Base-by-base conservation (phyloP, 768 basidiomycete genomes). In the Suillus brevipes region DNA sequence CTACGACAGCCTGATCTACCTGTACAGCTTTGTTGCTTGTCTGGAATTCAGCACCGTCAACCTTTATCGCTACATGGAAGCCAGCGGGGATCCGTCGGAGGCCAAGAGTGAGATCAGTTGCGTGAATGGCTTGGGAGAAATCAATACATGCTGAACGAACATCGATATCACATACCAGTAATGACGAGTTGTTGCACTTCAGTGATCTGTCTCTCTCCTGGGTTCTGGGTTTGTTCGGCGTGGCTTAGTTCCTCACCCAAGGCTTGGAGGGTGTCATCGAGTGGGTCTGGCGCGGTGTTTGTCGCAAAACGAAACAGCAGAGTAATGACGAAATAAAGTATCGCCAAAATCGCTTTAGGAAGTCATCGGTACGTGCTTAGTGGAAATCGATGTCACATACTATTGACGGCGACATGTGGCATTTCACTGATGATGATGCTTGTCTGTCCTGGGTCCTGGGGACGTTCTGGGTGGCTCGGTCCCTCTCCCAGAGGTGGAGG, bases 31-130 rank as follows among this genome's bases (percentile, higher is more conserved):
- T 64, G 34, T 23, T 64, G 20, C 1, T 7, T 5, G 63, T 64
- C 40, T 58, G 57, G 8, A 13, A 47, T 45, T 38, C 20, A 16
- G 23, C 3, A 7, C 23, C 14, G 0, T 43, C 57, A 4, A 37
- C 3, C 20, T 18, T 12, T n/a, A 64, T 7, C 2, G 2, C 20
- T 20, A 68, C 57, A 43, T 62, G 67, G 25, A 70, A 64, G 9
- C 69, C 69, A 5, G 61, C 36, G 2, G 68, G 69, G 12, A 65
- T 53, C 4, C 58, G 49, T 2, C 18, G n/a, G 14, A 65, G 45
- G 56, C 64, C 64, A 36, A n/a, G 25, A 7, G 20, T 2, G 13
- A 70, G 20, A 56, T 64, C 23, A 8, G 63, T 63, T n/a, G 52
- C 64, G 4, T 61, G 66, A 37, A 70, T 57, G 8, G 37, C 69